Conservation (phyloP, 306 rosid species). For the Alnus rubra region DNA sequence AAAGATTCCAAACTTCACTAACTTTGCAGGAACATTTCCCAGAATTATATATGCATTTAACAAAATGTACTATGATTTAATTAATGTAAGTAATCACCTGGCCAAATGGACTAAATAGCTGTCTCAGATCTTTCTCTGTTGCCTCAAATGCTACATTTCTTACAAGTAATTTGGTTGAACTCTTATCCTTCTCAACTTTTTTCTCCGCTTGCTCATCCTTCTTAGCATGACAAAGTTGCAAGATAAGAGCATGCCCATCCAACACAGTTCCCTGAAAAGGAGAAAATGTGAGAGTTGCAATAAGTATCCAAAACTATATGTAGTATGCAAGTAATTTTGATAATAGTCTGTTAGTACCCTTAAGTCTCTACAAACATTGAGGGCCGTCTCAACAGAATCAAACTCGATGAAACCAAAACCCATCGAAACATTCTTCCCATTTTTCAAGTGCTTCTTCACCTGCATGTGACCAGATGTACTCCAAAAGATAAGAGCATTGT, state of each 20-base stretch:
- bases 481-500: constrained; percentile 16
- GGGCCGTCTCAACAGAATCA: constrained; percentile 76
- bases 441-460: constrained; percentile 87
- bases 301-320: constrained; percentile 28
- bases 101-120: constrained; percentile 87
- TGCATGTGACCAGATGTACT: constrained; percentile 32
- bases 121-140: constrained; percentile 78
- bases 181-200: constrained; percentile 61
- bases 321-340: constrained; percentile 11
- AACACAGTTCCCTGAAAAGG: constrained; percentile 70
- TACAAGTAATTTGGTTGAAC: constrained; percentile 81
- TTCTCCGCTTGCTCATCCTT: constrained; percentile 49
- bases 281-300: constrained; percentile 23
- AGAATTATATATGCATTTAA: background rate
- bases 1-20: background rate
- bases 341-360: constrained; percentile 54
- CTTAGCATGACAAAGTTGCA: constrained; percentile 80
- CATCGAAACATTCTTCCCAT: constrained; percentile 81
- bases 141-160: constrained; percentile 92
- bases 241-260: constrained; percentile 80
- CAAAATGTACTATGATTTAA: background rate
- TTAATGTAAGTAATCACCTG: constrained; percentile 58
- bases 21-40: background rate
- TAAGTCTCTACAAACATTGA: constrained; percentile 57
- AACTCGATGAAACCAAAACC: constrained; percentile 92